Base-by-base conservation (phyloP, 345 rosid species). In the Acer yangbiense region DNA sequence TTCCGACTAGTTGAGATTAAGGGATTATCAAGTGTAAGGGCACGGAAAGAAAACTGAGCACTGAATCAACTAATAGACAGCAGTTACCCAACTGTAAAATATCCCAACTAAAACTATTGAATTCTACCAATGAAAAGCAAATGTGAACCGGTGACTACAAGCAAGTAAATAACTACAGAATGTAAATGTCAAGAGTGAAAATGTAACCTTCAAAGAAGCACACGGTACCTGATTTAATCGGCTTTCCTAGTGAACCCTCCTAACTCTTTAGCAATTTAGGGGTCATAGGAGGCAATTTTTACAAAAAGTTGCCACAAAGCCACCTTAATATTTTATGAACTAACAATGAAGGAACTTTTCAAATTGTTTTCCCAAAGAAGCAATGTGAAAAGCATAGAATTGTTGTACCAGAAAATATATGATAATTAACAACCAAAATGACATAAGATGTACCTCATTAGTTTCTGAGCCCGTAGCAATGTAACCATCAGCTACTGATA, bases 401-500 rank as follows among this genome's bases (percentile, higher is more conserved):
- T 20, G 8, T 5, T 9, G 16, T 52, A 2, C 21, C 25, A 4
- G 73, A 50, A 55, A 21, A 69, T 57, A 72, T 10, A 52, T 35
- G 41, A 21, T n/a, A 58, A 65, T 35, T 63, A 43, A 13, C 13
- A 9, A 54, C 0, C 4, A 64, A 71, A 50, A 32, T 21, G 64
- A 46, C 1, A 79, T 7, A 29, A 66, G n/a, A 11, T 73, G 64
- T 89, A 96, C 99, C 99, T 96, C 99, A 67, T 94, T 96, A 68
- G 97, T 96, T 89, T 94, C 98, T 23, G 99, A 96, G 72, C 98
- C 99, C 13, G 99, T 94, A 21, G 97, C 99, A 82, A 96, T 94
- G 79, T 94, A 96, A 77, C 99, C 99, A 87, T 96, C 91, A 62
- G 97, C 88, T 48, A 91, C 97, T 4, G 98, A 92, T 82, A 96